These are phyloP conservation scores for Saturnispora hagleri DNA, from an alignment of 805 yeast species.

Conservation along the genomic window DNA sequence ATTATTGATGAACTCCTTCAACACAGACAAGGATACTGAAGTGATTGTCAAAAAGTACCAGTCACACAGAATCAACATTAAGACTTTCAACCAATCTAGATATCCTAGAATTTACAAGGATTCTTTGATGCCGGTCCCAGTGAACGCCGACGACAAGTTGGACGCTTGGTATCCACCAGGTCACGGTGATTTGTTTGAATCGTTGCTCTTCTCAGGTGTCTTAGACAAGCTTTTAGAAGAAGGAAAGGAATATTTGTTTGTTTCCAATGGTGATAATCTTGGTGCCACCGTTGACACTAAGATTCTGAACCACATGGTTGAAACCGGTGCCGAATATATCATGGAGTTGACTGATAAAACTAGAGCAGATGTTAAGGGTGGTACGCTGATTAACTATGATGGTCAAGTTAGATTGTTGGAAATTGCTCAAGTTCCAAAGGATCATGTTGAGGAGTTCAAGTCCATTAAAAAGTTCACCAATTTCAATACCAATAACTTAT, in stretches of 20 bases:
- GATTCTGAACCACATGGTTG: slow-evolving; percentile 87
- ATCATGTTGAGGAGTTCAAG: slow-evolving; percentile 96
- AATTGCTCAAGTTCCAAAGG: slow-evolving; percentile 97
- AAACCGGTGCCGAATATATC: slow-evolving; percentile 84
- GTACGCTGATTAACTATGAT: slow-evolving; percentile 92
- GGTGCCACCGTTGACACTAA: slow-evolving; percentile 96
- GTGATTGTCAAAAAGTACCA: slow-evolving; percentile 92
- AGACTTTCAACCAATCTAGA: slow-evolving; percentile 95
- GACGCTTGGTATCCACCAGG: slow-evolving; percentile 99
- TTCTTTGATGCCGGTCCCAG: slow-evolving; percentile 92
- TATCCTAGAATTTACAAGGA: slow-evolving; percentile 94
- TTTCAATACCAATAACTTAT: slow-evolving; percentile 95
- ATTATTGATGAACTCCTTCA: slow-evolving; percentile 96
- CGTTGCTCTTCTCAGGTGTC: slow-evolving; percentile 82
- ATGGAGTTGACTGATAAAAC: slow-evolving; percentile 99
- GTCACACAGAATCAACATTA: slow-evolving; percentile 90
- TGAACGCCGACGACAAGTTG: slow-evolving; percentile 56
- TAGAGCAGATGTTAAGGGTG: slow-evolving; percentile 99
- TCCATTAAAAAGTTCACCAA: slow-evolving; percentile 96
- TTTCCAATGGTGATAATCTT: slow-evolving; percentile 95
- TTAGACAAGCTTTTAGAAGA: slow-evolving; percentile 80
- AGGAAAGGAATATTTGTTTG: slow-evolving; percentile 92
- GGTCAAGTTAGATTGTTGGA: slow-evolving; percentile 91
- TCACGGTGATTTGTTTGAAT: slow-evolving; percentile 95
- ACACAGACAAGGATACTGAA: slow-evolving; percentile 93